phyloP scores from a whole-genome alignment of 768 basidiomycete species.

The Boletales sp. region DNA sequence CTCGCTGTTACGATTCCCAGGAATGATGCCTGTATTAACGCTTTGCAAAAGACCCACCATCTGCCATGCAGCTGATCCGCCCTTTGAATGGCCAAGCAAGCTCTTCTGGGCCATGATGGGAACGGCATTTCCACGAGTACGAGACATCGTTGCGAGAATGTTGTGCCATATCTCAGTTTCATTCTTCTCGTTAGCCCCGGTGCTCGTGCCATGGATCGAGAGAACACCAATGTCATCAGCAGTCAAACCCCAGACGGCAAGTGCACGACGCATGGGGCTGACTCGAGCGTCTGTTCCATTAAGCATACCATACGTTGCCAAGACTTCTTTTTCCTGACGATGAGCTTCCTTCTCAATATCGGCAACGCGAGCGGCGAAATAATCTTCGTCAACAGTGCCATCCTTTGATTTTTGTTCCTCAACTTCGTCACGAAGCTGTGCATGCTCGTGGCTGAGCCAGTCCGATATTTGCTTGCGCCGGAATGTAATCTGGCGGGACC shows the following conservation, averaged over 20 bases:
- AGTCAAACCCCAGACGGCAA: slow-evolving; percentile 94
- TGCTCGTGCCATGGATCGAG: slow-evolving; percentile 88
- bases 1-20: slow-evolving; percentile 96
- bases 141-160: slow-evolving; percentile 82
- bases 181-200: slow-evolving; percentile 91
- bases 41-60: slow-evolving; percentile 89
- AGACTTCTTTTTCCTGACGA: slow-evolving; percentile 88
- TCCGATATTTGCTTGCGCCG: slow-evolving; percentile 92
- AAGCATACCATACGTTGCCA: slow-evolving; percentile 95
- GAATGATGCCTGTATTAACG: slow-evolving; percentile 80
- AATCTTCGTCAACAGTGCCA: slow-evolving; percentile 56
- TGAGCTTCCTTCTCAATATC: slow-evolving; percentile 88
- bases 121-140: slow-evolving; percentile 93
- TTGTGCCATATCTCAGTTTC: slow-evolving; percentile 97
- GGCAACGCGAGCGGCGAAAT: slow-evolving; percentile 71
- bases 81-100: slow-evolving; percentile 95
- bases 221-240: slow-evolving; percentile 91
- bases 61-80: slow-evolving; percentile 98
- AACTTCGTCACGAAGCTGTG: slow-evolving; percentile 77
- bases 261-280: slow-evolving; percentile 88
- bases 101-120: slow-evolving; percentile 98
- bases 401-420: slow-evolving; percentile 54
- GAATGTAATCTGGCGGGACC: slow-evolving; percentile 92
- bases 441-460: slow-evolving; percentile 89
- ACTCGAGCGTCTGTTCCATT: slow-evolving; percentile 82